Evolutionary conservation across 139 green algal species (phyloP).

Genomic region (Chloropicon primus): DNA sequence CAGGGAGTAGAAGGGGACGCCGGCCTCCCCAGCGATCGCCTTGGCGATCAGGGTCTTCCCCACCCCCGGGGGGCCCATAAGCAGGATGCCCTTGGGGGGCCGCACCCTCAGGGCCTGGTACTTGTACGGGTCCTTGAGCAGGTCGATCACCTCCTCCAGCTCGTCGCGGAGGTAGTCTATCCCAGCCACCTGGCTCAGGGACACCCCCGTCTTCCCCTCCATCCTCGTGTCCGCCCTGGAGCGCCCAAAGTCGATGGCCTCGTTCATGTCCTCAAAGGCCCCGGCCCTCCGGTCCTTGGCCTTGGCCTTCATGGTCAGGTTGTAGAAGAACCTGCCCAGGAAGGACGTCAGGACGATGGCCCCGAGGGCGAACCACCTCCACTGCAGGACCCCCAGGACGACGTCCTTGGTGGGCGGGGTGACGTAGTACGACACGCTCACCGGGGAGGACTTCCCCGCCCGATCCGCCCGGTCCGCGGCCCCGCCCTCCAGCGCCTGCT

Average conservation of each 20-base stretch:
- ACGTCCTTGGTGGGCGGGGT: neutral
- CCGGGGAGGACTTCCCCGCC: neutral
- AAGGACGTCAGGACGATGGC: neutral
- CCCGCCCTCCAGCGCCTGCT: too few relatives aligned
- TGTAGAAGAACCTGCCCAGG: neutral
- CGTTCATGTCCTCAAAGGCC: neutral
- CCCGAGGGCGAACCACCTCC: neutral
- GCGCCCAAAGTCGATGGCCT: constrained; percentile 86
- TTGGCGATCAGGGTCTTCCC: constrained; percentile 90
- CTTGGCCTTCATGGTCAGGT: neutral
- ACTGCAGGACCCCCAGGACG: neutral
- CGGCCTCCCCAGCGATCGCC: constrained; percentile 77
- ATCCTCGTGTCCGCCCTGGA: constrained; percentile 66
- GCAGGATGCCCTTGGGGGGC: constrained; percentile 87
- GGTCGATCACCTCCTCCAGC: constrained; percentile 64
- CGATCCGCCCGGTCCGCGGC: too few relatives aligned
- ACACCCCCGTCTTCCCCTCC: constrained; percentile 61
- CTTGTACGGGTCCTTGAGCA: constrained; percentile 76
- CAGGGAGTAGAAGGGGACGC: constrained; percentile 87
- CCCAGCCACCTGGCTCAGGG: constrained; percentile 84
- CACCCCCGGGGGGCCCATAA: constrained; percentile 78
- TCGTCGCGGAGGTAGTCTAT: constrained; percentile 67
- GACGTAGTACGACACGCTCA: neutral
- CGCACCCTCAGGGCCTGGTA: constrained; percentile 62
- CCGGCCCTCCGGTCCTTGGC: neutral